These are phyloP conservation scores for Halophytophthora batemanensis DNA, from an alignment of 352 stramenopile genomes.

Conservation along the genomic window DNA sequence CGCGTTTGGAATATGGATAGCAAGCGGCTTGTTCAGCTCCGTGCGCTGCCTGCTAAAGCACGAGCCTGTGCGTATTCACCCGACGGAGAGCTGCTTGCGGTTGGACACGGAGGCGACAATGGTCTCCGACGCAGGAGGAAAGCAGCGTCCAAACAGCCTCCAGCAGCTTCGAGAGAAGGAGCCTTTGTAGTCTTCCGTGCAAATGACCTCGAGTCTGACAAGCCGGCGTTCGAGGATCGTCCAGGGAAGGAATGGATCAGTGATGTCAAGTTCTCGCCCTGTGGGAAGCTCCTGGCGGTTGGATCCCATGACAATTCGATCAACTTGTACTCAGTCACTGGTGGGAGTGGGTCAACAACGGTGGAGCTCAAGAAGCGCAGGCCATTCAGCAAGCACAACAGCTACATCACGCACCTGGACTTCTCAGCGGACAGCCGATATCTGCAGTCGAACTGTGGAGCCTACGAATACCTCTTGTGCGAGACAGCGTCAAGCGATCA, in stretches of 20 bases:
- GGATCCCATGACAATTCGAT: conserved; percentile 78
- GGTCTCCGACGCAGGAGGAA: conserved; percentile 32
- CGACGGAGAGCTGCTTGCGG: conserved; percentile 79
- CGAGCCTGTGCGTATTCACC: conserved; percentile 85
- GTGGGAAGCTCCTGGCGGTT: conserved; percentile 40
- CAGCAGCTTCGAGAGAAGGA: conserved; percentile 41
- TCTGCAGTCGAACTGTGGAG: conserved; percentile 79
- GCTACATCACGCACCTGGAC: conserved; percentile 82
- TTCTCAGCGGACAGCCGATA: conserved; percentile 71
- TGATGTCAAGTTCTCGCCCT: conserved; percentile 73
- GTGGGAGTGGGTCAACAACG: not conserved
- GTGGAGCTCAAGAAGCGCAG: conserved; percentile 54
- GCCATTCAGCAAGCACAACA: conserved; percentile 79
- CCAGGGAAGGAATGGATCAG: conserved; percentile 75
- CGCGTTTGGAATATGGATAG: conserved; percentile 81
- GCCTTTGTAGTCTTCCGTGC: conserved; percentile 37
- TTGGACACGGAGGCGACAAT: conserved; percentile 76
- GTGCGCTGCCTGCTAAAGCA: conserved; percentile 38
- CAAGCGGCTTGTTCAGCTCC: conserved; percentile 39
- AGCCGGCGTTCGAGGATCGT: conserved; percentile 51
- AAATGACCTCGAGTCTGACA: conserved; percentile 18
- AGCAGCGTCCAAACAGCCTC: conserved; percentile 11
- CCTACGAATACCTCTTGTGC: conserved; percentile 91
- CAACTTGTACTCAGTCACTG: conserved; percentile 52
- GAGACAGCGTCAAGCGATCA: conserved; percentile 77